Evolutionary conservation across 805 yeast genomes (phyloP).

Genomic region (Ogataea corticis): DNA sequence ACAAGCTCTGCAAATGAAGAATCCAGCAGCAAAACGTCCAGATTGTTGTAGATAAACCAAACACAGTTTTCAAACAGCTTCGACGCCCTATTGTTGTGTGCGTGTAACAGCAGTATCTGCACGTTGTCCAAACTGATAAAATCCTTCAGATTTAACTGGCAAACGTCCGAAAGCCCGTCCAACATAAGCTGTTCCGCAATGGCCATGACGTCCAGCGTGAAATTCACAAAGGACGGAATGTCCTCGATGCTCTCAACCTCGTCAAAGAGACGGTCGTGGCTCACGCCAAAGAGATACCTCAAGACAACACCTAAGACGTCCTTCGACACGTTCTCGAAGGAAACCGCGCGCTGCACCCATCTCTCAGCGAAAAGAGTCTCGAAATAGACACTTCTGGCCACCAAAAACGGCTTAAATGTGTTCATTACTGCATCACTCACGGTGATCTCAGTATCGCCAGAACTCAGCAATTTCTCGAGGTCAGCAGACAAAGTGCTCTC

Average conservation of each 20-base stretch:
- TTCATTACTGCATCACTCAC: constrained; percentile 48
- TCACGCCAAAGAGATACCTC: constrained; percentile 57
- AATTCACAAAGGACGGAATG: constrained; percentile 46
- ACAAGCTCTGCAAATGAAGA: constrained; percentile 36
- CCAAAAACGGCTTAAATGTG: constrained; percentile 55
- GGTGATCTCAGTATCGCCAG: constrained; percentile 36
- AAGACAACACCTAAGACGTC: constrained; percentile 50
- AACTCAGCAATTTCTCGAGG: constrained; percentile 16
- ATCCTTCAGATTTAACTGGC: constrained; percentile 61
- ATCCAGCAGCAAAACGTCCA: constrained; percentile 61
- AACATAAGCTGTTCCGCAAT: constrained; percentile 64
- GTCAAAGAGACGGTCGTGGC: constrained; percentile 42
- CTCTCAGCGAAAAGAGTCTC: constrained; percentile 53
- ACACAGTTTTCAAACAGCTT: constrained; percentile 61
- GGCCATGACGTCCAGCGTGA: constrained; percentile 58
- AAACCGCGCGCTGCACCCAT: constrained; percentile 43
- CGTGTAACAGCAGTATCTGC: constrained; percentile 51
- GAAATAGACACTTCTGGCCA: constrained; percentile 61
- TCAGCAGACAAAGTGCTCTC: constrained; percentile 20
- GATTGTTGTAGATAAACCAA: constrained; percentile 67
- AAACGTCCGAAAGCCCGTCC: constrained; percentile 55
- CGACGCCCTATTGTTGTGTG: constrained; percentile 51
- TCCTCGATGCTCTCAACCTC: constrained; percentile 24
- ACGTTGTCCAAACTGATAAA: constrained; percentile 63
- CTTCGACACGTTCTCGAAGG: constrained; percentile 43